phyloP scores from a whole-genome alignment of 2,329 filamentous ascomycete genomes.

The Cercospora brassicicola region DNA sequence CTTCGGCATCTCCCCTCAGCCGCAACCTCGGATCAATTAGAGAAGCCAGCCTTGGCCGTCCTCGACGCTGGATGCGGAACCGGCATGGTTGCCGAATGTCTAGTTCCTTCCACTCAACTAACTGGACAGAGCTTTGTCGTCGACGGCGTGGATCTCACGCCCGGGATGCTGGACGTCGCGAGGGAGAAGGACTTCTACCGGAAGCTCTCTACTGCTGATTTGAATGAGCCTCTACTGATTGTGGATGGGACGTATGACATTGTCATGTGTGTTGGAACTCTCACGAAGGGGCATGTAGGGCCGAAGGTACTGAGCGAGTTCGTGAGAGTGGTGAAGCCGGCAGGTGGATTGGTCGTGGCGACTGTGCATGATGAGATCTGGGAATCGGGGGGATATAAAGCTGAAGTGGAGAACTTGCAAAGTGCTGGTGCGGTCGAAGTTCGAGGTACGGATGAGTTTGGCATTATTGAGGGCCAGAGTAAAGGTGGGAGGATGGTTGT shows the following conservation, averaged over 20 bases:
- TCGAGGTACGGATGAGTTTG: slow-evolving; percentile 16
- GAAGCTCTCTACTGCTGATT: slow-evolving; percentile 18
- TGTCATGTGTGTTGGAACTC: slow-evolving; percentile 23
- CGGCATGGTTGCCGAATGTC: slow-evolving; percentile 15
- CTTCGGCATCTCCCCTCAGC: background rate
- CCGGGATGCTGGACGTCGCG: slow-evolving; percentile 19
- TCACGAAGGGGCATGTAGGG: slow-evolving; percentile 27
- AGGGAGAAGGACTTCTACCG: slow-evolving; percentile 15
- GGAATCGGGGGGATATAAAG: slow-evolving; percentile 21
- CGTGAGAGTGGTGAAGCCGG: slow-evolving; percentile 16
- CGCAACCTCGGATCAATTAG: background rate
- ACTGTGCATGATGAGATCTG: slow-evolving; percentile 26
- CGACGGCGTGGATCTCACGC: slow-evolving; percentile 23
- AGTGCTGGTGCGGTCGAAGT: slow-evolving; percentile 16
- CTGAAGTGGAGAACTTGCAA: slow-evolving; percentile 12
- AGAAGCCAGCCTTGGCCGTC: slow-evolving; percentile 2
- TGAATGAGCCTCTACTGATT: slow-evolving; percentile 17
- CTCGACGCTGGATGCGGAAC: slow-evolving; percentile 26
- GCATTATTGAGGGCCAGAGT: slow-evolving; percentile 17
- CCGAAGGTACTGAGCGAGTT: slow-evolving; percentile 17
- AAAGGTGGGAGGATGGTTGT: slow-evolving; percentile 24
- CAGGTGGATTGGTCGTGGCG: slow-evolving; percentile 19
- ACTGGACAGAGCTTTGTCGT: slow-evolving; percentile 5
- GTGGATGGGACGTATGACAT: slow-evolving; percentile 20
- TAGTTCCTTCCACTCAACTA: slow-evolving; percentile 1